Base-by-base conservation (phyloP, 768 basidiomycete genomes). In the Pleurotus pulmonarius region DNA sequence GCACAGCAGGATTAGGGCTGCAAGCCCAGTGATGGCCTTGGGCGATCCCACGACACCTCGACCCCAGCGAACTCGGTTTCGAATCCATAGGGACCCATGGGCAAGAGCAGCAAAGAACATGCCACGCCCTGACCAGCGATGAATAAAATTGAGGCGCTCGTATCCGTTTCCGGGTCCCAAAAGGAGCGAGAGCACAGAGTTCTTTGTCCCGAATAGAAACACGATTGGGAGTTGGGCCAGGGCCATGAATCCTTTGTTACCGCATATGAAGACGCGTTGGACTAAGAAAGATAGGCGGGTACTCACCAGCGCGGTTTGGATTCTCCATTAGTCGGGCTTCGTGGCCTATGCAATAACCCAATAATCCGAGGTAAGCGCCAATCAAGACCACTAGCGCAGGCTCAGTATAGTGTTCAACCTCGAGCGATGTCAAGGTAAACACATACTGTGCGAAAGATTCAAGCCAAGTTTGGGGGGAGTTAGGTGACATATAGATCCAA, bases 21-120 rank as follows among this genome's bases (percentile, higher is more conserved):
- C 83, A 1, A 94, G 77, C 1, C 94, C 93, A 1, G 83, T 81
- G 0, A 76, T 82, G 66, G 91, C 86, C 70, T 94, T 94, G 66
- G 86, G 81, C 24, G 78, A 77, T 0, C 83, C 83, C 6, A 92
- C 65, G 41, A 92, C 86, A 1, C 80, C 77, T 3, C 86, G 70
- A 9, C 68, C 70, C 60, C 77, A 84, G 41, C 71, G 64, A 3
- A 88, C 56, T 61, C 90, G 88, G 59, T 91, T 90, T 38, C 78
- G 73, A 48, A 92, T 88, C 92, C 92, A 94, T 18, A 93, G 71
- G 0, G 80, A 65, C 7, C 83, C 78, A 62, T 88, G 87, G 1
- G 86, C 61, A 18, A 80, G 66, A 1, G 74, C 78, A 8, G 73
- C 74, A n/a, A 88, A 63, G 60, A 85, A 79, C 57, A 87, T 67